Evolutionary conservation across 441 rosid species (phyloP).

Genomic region (Hura crepitans): DNA sequence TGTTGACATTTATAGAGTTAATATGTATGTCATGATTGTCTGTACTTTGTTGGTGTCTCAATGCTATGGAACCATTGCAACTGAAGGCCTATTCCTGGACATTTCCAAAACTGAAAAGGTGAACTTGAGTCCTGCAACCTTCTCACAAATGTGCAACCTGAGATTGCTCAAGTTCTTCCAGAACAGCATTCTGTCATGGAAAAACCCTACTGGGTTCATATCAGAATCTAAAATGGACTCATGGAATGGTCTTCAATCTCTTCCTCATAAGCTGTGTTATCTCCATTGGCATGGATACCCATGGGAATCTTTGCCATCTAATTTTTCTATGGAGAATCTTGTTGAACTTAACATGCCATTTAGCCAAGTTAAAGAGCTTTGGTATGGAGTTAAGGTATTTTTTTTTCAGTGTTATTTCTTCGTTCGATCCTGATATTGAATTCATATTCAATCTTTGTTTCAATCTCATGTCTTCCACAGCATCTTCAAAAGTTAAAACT

Average conservation of each 20-base stretch:
- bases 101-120: not conserved
- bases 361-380: conserved; percentile 21
- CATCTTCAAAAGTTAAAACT: conserved; percentile 15
- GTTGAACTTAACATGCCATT: conserved; percentile 26
- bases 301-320: conserved; percentile 23
- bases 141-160: conserved; percentile 28
- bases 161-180: conserved; percentile 28
- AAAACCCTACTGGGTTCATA: conserved; percentile 21
- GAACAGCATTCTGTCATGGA: conserved; percentile 16
- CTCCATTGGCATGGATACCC: conserved; percentile 32
- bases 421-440: not conserved
- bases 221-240: conserved; percentile 2
- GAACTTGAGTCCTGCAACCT: conserved; percentile 12
- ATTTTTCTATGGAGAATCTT: conserved; percentile 24
- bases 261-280: conserved; percentile 25
- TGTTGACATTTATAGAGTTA: too few relatives aligned
- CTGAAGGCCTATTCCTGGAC: conserved; percentile 28
- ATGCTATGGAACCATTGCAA: conserved; percentile 20
- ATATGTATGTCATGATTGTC: not conserved
- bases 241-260: conserved; percentile 18
- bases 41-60: not conserved
- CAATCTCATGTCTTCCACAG: not conserved
- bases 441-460: not conserved
- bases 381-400: conserved; percentile 23
- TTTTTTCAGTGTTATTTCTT: not conserved